phyloP scores from a whole-genome alignment of 2,329 filamentous ascomycete genomes.

The Aspergillus ochraceus region DNA sequence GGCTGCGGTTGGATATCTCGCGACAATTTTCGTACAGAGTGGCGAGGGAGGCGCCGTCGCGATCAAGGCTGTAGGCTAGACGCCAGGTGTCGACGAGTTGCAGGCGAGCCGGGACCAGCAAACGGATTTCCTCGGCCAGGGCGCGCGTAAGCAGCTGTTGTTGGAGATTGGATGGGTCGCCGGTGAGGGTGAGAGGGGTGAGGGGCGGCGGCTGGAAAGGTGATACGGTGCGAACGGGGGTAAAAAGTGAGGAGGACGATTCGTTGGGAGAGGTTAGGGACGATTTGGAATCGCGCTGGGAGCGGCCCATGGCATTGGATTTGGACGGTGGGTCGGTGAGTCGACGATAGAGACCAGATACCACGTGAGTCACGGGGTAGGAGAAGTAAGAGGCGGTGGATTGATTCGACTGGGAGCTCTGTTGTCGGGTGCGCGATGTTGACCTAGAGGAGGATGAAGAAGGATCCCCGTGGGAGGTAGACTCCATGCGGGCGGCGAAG shows the following conservation, averaged over 20 bases:
- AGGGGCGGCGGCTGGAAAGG: conserved; percentile 88
- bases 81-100: conserved; percentile 87
- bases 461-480: conserved; percentile 9
- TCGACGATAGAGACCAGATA: conserved; percentile 67
- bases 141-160: conserved; percentile 66
- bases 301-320: conserved; percentile 19
- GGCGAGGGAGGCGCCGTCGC: conserved; percentile 82
- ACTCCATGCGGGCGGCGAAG: conserved; percentile 15
- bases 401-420: conserved; percentile 27
- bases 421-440: conserved; percentile 7
- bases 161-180: conserved; percentile 56
- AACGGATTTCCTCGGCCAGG: conserved; percentile 88
- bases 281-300: conserved; percentile 14
- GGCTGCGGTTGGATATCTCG: conserved; percentile 62
- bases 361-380: conserved; percentile 53
- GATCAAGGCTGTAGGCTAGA: conserved; percentile 84
- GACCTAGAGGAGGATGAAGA: conserved; percentile 5
- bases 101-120: conserved; percentile 81
- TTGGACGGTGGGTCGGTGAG: conserved; percentile 50
- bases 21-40: conserved; percentile 83
- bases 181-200: conserved; percentile 69
- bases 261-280: conserved; percentile 47
- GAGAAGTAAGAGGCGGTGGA: conserved; percentile 50
- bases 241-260: conserved; percentile 39
- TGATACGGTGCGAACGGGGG: conserved; percentile 62